Evolutionary conservation across 108 stramenopile species (phyloP), one percentile per base, ranked within the genome.

Genomic region (Cyclotella atomus): DNA sequence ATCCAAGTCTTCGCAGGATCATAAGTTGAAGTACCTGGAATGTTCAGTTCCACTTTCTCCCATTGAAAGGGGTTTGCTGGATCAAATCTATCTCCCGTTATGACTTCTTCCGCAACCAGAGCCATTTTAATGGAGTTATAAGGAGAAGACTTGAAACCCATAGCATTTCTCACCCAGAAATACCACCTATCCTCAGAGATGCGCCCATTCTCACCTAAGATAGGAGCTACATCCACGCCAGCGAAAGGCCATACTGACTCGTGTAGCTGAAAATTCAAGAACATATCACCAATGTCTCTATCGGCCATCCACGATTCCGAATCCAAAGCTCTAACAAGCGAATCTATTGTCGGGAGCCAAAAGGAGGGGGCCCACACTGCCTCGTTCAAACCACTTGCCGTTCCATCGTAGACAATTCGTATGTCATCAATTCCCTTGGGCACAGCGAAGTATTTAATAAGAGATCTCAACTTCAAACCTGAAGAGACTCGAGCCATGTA

Each of bases 331-430:
- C 70, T 62, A 0, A 72, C 24, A 4, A 77, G 14, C 0, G 81
- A 72, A 2, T 54, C 68, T 0, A 72, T 20, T 0, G 79, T 77
- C 10, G 75, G 84, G 2, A 82, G 57, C 54, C 38, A 59, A 59
- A 84, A 84, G 0, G 56, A 67, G 17, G 84, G 84, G 0, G 62
- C 70, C 79, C 79, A 84, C 7, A 81, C 59, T 14, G 59, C 16
- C 14, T 68, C 71, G 21, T 84, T 84, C n/a, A 84, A 34, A 0
- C 65, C 59, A 38, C 59, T 65, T 0, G 68, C 70, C 0, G 78
- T 57, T 0, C 52, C 83, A 43, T 79, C 73, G 50, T 79, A 84
- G 0, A 83, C 82, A 29, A 83, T 21, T 50, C 79, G 8, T 29
- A 33, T 59, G 34, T 80, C 73, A 34, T 0, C 21, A 3, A 23